Evolutionary conservation across 345 rosid species (phyloP), one percentile per base, ranked within the genome.

Genomic region (Fremontodendron californicum): DNA sequence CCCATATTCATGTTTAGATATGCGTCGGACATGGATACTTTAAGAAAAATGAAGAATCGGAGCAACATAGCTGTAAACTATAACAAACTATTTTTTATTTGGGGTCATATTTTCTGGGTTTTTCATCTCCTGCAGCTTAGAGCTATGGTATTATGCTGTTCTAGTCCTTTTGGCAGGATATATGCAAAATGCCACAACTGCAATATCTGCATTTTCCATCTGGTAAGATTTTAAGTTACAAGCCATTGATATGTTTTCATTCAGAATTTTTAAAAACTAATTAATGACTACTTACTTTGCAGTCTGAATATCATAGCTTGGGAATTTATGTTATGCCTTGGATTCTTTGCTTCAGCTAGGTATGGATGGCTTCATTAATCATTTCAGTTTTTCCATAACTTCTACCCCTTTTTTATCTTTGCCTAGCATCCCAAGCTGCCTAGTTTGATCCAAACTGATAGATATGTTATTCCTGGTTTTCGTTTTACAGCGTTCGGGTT

Each of bases 241-340:
- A 39, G 16, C n/a, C 27, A 37, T 33, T 40, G 6, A 37, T 65
- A 37, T 65, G 13, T 40, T 37, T 3, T 19, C 12, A 39, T 66
- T 43, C 25, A 21, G 15, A 39, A 43, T 43, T 66, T 27, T 66
- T 0, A 19, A 1, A 1, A n/a, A 10, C 49, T 6, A 40, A 40
- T 5, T 9, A 37, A 66, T 40, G 63, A 0, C 0, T 11, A 40
- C 37, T 66, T 40, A 4, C 87, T 49, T 84, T 77, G 66, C 83
- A 85, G 88, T 76, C 67, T 84, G 74, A 85, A 87, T 57, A 81
- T 89, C 63, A 86, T 75, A n/a, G 73, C 83, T 21, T 87, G 86
- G 93, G 88, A 85, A 77, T 83, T 82, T 55, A 88, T 85, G 90
- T 40, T 92, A 61, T 79, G 88, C 82, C 87, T 90, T 3, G 89